phyloP scores from a whole-genome alignment of 1,284 basidiomycete species.

The Leccinum subrobustum region DNA sequence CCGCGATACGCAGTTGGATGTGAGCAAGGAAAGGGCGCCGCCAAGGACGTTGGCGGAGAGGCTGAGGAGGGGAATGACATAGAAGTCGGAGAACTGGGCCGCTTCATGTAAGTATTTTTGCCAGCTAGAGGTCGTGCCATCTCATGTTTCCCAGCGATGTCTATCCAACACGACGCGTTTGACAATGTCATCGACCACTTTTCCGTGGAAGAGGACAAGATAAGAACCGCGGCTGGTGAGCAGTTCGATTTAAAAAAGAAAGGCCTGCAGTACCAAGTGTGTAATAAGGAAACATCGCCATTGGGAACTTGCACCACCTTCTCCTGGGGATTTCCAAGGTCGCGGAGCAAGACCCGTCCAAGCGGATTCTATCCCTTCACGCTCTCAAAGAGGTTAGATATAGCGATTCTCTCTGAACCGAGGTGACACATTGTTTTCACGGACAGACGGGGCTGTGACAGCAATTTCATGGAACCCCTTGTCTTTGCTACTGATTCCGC shows the following conservation, averaged over 20 bases:
- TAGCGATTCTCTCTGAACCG: background rate
- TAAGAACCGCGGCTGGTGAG: slow-evolving; percentile 81
- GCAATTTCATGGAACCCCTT: too few relatives aligned
- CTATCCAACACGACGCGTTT: slow-evolving; percentile 74
- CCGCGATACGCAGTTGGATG: slow-evolving; percentile 14
- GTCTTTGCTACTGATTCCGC: background rate
- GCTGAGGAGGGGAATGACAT: slow-evolving; percentile 48
- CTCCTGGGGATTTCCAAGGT: too few relatives aligned
- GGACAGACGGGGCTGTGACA: too few relatives aligned
- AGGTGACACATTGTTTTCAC: too few relatives aligned
- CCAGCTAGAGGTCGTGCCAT: background rate
- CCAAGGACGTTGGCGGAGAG: slow-evolving; percentile 56
- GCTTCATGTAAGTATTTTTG: too few relatives aligned
- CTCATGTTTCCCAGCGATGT: slow-evolving; percentile 56
- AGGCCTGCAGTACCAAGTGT: too few relatives aligned
- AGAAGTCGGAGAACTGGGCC: too few relatives aligned
- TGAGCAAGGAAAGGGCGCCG: slow-evolving; percentile 42
- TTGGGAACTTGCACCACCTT: too few relatives aligned
- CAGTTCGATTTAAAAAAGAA: background rate
- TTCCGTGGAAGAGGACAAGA: slow-evolving; percentile 74
- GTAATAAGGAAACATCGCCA: too few relatives aligned
- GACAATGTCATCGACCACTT: slow-evolving; percentile 73
- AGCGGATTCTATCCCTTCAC: slow-evolving; percentile 82
- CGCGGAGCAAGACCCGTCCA: slow-evolving; percentile 25
- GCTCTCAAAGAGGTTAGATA: slow-evolving; percentile 83